These are phyloP conservation scores for Mortierella hygrophila DNA, from an alignment of 192 early-diverging fungal genomes.

Conservation along the genomic window DNA sequence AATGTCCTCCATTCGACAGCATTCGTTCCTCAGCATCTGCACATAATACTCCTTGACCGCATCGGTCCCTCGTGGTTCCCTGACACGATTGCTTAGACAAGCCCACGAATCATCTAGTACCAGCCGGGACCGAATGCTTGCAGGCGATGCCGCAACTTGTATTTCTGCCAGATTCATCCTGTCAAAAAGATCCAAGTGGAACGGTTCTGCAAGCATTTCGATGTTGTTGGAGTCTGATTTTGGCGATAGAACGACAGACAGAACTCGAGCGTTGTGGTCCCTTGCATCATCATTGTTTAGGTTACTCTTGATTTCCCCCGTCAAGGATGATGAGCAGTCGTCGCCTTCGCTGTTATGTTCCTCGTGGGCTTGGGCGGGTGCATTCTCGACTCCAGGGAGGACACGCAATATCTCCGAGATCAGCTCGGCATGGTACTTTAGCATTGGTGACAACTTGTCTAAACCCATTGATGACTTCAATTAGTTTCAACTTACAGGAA, in stretches of 20 bases:
- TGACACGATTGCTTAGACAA: not conserved
- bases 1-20: conserved; percentile 14
- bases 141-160: conserved; percentile 14
- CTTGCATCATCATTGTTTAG: no score
- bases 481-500: not conserved
- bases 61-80: not conserved
- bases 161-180: conserved; percentile 19
- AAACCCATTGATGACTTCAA: not conserved
- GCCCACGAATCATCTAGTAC: conserved; percentile 38
- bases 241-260: conserved; percentile 25
- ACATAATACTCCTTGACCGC: not conserved
- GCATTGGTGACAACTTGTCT: conserved; percentile 39
- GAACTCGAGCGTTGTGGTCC: not conserved
- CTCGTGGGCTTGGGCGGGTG: no score
- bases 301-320: not conserved
- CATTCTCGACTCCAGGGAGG: conserved; percentile 7
- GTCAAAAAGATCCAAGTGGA: conserved; percentile 36
- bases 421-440: conserved; percentile 41
- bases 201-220: conserved; percentile 22
- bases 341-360: not conserved
- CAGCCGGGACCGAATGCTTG: not conserved
- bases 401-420: conserved; percentile 33
- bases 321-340: not conserved
- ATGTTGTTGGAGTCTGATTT: conserved; percentile 27
- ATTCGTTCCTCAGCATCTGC: conserved; percentile 9